Evolutionary conservation across 441 rosid species (phyloP).

Genomic region (Corymbia calophylla): DNA sequence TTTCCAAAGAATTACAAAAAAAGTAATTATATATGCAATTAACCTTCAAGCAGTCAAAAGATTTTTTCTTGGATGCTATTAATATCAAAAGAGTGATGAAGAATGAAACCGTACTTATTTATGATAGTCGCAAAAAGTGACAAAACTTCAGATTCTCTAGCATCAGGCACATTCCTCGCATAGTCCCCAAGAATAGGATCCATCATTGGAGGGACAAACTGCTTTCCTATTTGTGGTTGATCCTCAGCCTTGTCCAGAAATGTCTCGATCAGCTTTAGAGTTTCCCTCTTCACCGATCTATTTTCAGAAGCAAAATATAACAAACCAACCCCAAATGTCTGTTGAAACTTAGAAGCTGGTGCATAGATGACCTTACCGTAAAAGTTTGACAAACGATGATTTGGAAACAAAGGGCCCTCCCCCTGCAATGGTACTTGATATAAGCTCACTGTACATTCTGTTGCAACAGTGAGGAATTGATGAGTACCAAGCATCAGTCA

Average conservation of each 20-base stretch:
- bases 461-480: constrained; percentile 9
- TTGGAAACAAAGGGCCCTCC: constrained; percentile 96
- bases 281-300: constrained; percentile 99
- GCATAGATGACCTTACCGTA: constrained; percentile 43
- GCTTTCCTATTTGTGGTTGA: constrained; percentile 96
- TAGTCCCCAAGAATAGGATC: constrained; percentile 98
- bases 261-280: constrained; percentile 97
- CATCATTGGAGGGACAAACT: constrained; percentile 99
- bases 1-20: not conserved
- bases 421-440: constrained; percentile 84
- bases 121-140: constrained; percentile 99
- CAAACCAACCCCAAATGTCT: not conserved
- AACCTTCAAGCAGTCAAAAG: not conserved
- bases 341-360: not conserved
- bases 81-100: not conserved
- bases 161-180: constrained; percentile 98
- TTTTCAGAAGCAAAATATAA: constrained; percentile 5
- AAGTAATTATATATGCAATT: not conserved
- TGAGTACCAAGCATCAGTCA: not conserved
- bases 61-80: not conserved
- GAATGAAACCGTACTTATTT: constrained; percentile 60
- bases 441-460: constrained; percentile 99
- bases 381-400: constrained; percentile 90
- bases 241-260: constrained; percentile 99
- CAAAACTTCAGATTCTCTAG: constrained; percentile 99